phyloP scores from a whole-genome alignment of 345 rosid species.

The Bruguiera gymnorhiza region DNA sequence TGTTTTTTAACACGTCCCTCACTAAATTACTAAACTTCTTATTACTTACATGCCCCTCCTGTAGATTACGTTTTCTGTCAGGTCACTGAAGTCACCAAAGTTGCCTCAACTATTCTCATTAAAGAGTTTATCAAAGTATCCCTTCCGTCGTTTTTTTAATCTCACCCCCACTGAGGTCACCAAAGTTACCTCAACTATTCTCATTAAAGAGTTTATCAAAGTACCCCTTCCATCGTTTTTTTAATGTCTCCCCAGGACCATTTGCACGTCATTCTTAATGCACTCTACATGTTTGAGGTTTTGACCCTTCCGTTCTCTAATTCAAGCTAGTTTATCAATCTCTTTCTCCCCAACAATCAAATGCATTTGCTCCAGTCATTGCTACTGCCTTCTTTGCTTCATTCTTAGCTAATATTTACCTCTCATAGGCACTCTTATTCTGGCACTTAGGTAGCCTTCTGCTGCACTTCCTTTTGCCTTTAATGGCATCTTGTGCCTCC shows the following conservation, averaged over 20 bases:
- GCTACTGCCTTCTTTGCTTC: background rate
- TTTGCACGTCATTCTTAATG: background rate
- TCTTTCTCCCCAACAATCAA: background rate
- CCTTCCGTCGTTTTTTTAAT: background rate
- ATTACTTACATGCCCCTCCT: too few species aligned
- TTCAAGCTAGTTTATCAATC: background rate
- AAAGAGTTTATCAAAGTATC: background rate
- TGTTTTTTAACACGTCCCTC: too few species aligned
- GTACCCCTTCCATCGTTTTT: background rate
- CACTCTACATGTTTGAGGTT: background rate
- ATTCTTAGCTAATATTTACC: background rate
- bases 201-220: background rate
- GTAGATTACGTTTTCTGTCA: background rate
- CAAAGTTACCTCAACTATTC: background rate
- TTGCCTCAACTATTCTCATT: background rate
- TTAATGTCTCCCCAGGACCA: background rate
- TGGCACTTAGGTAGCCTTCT: background rate
- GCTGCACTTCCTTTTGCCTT: background rate
- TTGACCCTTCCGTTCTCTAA: background rate
- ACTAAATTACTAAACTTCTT: too few species aligned
- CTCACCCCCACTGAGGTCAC: too few species aligned
- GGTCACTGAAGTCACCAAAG: background rate
- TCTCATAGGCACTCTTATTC: background rate
- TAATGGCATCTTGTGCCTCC: background rate
- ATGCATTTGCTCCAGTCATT: background rate